These are phyloP conservation scores for Herpetomonas tarakana DNA, from an alignment of 208 protist genomes.

Conservation along the genomic window DNA sequence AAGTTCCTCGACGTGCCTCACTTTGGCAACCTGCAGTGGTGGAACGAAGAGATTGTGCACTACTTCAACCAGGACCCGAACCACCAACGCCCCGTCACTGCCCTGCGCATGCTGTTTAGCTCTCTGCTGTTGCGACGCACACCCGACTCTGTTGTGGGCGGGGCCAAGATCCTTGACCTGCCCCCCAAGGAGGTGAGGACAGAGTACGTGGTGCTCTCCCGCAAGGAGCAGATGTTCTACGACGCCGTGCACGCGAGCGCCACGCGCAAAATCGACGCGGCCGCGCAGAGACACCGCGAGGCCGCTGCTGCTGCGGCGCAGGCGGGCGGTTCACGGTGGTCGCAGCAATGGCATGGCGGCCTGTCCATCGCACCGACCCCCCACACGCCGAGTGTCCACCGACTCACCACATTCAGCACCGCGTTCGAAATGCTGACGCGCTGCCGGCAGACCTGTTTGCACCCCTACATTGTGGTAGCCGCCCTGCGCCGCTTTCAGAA, in stretches of 20 bases:
- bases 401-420: slow-evolving; percentile 42
- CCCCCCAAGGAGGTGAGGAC: slow-evolving; percentile 34
- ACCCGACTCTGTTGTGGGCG: slow-evolving; percentile 41
- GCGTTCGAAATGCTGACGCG: slow-evolving; percentile 87
- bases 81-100: slow-evolving; percentile 45
- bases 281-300: not conserved
- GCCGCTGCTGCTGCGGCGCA: too few species aligned
- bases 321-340: not conserved
- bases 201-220: slow-evolving; percentile 28
- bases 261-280: slow-evolving; percentile 36
- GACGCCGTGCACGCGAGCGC: slow-evolving; percentile 41
- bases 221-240: slow-evolving; percentile 47
- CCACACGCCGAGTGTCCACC: slow-evolving; percentile 2
- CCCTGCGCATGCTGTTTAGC: slow-evolving; percentile 48
- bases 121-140: slow-evolving; percentile 61
- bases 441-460: slow-evolving; percentile 79
- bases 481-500: slow-evolving; percentile 26
- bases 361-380: not conserved
- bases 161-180: slow-evolving; percentile 40
- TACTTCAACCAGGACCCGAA: slow-evolving; percentile 40
- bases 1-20: slow-evolving; percentile 66
- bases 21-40: slow-evolving; percentile 58
- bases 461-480: slow-evolving; percentile 78
- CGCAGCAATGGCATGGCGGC: not conserved
- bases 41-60: slow-evolving; percentile 60